Conservation (phyloP, 257 asterid genomes). For the Solanum pennellii region DNA sequence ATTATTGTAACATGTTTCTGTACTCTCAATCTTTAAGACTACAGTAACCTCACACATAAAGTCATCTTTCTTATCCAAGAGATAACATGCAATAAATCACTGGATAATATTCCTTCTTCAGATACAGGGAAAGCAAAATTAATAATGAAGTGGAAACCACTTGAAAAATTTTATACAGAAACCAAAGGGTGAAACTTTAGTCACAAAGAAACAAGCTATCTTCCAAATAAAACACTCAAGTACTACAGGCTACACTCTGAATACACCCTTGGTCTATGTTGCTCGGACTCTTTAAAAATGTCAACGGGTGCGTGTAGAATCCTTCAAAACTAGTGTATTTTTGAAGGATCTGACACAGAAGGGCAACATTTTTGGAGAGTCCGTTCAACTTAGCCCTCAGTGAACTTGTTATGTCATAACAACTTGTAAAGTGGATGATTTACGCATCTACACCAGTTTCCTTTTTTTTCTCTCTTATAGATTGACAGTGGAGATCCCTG, state of each 20-base stretch:
- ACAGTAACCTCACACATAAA: too few relatives aligned
- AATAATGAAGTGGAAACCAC: neutral
- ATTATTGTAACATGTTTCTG: too few relatives aligned
- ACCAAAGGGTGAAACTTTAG: neutral
- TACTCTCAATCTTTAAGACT: too few relatives aligned
- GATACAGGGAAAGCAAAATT: neutral
- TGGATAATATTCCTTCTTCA: neutral
- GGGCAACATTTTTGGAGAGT: too few relatives aligned
- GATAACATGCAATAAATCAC: too few relatives aligned
- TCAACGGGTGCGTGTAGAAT: too few relatives aligned
- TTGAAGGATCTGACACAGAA: too few relatives aligned
- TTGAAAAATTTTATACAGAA: neutral
- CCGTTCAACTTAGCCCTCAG: neutral
- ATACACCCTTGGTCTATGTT: neutral
- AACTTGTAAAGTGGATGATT: constrained; percentile 1
- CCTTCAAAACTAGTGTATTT: too few relatives aligned
- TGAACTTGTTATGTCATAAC: neutral
- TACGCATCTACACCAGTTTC: constrained; percentile 26
- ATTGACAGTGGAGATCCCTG: constrained; percentile 34
- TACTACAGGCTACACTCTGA: neutral
- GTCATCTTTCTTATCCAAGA: too few relatives aligned
- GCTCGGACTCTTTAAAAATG: too few relatives aligned
- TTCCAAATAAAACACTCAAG: neutral
- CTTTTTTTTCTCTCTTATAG: constrained; percentile 12
- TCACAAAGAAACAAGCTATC: neutral